phyloP scores from a whole-genome alignment of 2,329 filamentous ascomycete species.

The Microthyrium microscopicum region DNA sequence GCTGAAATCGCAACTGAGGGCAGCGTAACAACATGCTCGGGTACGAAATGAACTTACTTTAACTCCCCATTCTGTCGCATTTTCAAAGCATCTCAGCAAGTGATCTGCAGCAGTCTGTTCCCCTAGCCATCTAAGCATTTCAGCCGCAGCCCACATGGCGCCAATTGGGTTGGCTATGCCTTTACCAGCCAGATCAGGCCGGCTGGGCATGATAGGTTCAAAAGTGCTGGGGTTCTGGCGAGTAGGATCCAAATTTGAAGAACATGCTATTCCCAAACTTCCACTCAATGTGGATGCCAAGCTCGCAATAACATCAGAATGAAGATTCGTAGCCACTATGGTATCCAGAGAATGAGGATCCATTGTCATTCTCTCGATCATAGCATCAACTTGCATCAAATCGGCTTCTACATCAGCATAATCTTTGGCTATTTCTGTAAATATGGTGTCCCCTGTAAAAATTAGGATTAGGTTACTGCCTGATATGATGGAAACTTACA shows the following conservation, averaged over 20 bases:
- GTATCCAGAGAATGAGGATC: conserved; percentile 28
- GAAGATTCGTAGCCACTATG: conserved; percentile 30
- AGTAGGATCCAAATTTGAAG: conserved; percentile 48
- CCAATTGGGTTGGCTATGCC: conserved; percentile 47
- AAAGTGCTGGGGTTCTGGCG: conserved; percentile 43
- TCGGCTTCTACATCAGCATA: conserved; percentile 29
- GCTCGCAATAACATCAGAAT: conserved; percentile 50
- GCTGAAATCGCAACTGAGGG: not conserved
- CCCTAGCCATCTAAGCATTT: conserved; percentile 51
- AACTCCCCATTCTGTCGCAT: conserved; percentile 34
- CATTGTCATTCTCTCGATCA: conserved; percentile 32
- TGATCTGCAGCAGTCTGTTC: conserved; percentile 38
- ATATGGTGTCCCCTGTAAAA: conserved; percentile 32
- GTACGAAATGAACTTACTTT: too few relatives aligned
- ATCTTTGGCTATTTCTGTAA: conserved; percentile 28
- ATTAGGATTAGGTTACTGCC: too few relatives aligned
- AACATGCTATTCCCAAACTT: conserved; percentile 52
- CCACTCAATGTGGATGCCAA: conserved; percentile 49
- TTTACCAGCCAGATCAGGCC: conserved; percentile 47
- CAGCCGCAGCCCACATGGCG: conserved; percentile 53
- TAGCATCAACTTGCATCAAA: conserved; percentile 34
- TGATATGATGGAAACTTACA: too few relatives aligned
- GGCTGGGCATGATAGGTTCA: conserved; percentile 47
- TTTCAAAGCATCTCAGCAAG: conserved; percentile 39
- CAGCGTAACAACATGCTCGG: too few relatives aligned